A percentile compares a stretch with the other conserved stretches of the same genome.
phyloP scores from a whole-genome alignment of 441 rosid species.

The Eruca vesicaria region DNA sequence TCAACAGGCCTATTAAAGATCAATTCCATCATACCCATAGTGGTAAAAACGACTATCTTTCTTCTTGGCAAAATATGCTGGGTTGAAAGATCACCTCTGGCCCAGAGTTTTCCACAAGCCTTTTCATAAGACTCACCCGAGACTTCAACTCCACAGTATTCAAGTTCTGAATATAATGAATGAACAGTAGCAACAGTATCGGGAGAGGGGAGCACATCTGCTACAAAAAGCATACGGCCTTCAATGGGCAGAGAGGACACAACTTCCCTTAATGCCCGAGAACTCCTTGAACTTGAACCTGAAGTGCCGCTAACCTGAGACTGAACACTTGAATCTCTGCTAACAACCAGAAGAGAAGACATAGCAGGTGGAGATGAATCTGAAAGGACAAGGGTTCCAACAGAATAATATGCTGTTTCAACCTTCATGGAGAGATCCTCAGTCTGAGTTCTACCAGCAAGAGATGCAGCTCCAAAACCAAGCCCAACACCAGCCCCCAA shows the following conservation, averaged over 20 bases:
- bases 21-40: constrained; percentile 98
- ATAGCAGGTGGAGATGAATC: constrained; percentile 89
- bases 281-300: constrained; percentile 67
- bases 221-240: constrained; percentile 97
- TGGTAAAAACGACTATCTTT: constrained; percentile 81
- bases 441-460: constrained; percentile 69
- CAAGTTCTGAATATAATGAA: constrained; percentile 85
- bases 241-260: constrained; percentile 89
- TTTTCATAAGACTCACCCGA: constrained; percentile 73
- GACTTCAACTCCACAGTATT: constrained; percentile 67
- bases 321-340: constrained; percentile 74
- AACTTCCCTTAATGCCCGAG: constrained; percentile 78
- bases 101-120: constrained; percentile 89
- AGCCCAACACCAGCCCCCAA: constrained; percentile 85
- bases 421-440: constrained; percentile 87
- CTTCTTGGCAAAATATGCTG: constrained; percentile 91
- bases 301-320: constrained; percentile 58
- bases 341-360: constrained; percentile 87
- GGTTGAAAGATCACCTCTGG: constrained; percentile 87
- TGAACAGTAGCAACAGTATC: constrained; percentile 75
- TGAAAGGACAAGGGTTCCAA: constrained; percentile 90
- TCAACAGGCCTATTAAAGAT: constrained; percentile 96
- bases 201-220: constrained; percentile 80
- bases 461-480: constrained; percentile 76
- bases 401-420: constrained; percentile 80